Conservation (phyloP, 352 stramenopile species). For the Pythium guiyangense region DNA sequence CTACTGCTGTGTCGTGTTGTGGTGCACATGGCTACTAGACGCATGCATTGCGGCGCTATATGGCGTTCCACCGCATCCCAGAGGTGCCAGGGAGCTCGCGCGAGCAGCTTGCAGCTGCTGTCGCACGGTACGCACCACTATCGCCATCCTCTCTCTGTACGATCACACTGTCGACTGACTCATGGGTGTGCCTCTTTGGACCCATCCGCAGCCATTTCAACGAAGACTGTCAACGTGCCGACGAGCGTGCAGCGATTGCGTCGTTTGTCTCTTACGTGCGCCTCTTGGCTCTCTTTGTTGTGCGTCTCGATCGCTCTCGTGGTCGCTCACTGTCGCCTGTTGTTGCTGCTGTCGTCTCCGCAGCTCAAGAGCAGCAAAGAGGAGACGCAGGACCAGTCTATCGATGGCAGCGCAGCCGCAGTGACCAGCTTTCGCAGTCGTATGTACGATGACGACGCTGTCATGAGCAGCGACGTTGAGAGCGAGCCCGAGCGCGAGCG, state of each 20-base stretch:
- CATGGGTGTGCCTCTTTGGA: not conserved
- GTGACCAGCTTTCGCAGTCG: no score
- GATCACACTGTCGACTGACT: not conserved
- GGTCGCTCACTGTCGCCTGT: not conserved
- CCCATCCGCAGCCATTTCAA: conserved; percentile 49
- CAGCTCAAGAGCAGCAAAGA: not conserved
- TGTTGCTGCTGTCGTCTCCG: not conserved
- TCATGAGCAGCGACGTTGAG: not conserved
- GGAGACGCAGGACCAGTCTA: not conserved
- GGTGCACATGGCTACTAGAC: conserved; percentile 17
- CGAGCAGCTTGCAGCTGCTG: conserved; percentile 52
- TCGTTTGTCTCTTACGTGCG: conserved; percentile 69
- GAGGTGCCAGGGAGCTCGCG: conserved; percentile 40
- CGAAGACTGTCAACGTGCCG: conserved; percentile 50
- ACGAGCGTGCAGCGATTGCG: conserved; percentile 59
- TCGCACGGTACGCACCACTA: conserved; percentile 39
- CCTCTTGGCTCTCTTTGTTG: not conserved
- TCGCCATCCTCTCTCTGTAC: not conserved
- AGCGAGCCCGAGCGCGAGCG: conserved; percentile 3
- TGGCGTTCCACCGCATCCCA: conserved; percentile 55
- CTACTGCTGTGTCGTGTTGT: not conserved
- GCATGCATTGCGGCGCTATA: conserved; percentile 46
- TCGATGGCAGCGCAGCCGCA: no score
- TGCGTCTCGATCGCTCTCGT: not conserved
- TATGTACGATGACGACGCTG: not conserved